Evolutionary conservation across 2,329 filamentous ascomycete species (phyloP).

Genomic region (Phyllosticta paracitricarpa): DNA sequence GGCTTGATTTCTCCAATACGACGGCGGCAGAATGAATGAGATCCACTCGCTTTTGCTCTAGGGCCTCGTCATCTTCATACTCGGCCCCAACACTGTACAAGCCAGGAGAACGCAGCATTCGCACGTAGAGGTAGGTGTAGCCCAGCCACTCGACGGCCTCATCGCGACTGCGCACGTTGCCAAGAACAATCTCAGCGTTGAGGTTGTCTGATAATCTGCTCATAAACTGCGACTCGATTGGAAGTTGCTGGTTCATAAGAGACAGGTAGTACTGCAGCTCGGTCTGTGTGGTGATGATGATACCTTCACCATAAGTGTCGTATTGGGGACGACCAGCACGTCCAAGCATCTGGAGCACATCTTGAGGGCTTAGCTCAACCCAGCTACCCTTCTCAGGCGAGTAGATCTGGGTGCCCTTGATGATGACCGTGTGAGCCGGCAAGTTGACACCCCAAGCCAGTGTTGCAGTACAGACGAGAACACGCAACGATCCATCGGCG

Average conservation of each 20-base stretch:
- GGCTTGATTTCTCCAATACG: constrained; percentile 74
- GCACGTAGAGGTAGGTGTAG: constrained; percentile 95
- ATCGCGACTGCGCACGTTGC: constrained; percentile 82
- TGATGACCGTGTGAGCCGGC: constrained; percentile 94
- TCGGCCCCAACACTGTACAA: constrained; percentile 93
- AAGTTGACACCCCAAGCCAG: constrained; percentile 98
- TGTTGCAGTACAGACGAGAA: constrained; percentile 95
- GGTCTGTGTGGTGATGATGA: constrained; percentile 91
- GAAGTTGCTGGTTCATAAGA: constrained; percentile 89
- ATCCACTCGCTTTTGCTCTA: constrained; percentile 97
- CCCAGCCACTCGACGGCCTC: constrained; percentile 99
- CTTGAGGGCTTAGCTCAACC: constrained; percentile 95
- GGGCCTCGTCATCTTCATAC: constrained; percentile 80
- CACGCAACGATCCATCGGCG: constrained; percentile 80
- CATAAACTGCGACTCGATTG: constrained; percentile 93
- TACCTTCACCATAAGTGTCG: constrained; percentile 95
- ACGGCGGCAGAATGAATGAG: constrained; percentile 87
- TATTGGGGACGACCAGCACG: constrained; percentile 94
- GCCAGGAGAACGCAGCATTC: constrained; percentile 91
- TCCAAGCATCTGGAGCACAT: constrained; percentile 97
- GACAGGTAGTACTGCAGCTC: constrained; percentile 98
- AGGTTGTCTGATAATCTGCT: constrained; percentile 90
- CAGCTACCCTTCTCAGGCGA: constrained; percentile 97
- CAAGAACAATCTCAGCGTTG: constrained; percentile 91
- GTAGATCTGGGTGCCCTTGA: constrained; percentile 97